Evolutionary conservation across 495 filamentous ascomycete genomes (phyloP), one percentile per base, ranked within the genome.

Genomic region (Echria macrotheca): DNA sequence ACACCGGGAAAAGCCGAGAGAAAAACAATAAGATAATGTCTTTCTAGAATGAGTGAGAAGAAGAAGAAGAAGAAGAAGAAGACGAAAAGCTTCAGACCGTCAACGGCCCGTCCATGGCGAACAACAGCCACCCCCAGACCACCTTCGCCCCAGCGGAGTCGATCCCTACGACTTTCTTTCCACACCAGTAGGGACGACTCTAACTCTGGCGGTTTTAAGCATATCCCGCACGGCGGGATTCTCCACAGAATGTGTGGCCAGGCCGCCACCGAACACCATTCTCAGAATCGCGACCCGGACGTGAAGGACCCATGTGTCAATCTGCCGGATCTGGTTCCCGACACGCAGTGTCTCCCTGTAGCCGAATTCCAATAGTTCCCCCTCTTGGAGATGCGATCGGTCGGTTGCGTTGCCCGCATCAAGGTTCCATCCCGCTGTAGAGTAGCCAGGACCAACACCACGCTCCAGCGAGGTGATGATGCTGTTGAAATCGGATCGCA

Each of bases 251-350:
- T 97, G 91, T 29, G 75, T 77, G 17, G 83, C 67, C 42, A 96
- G 89, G 0, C 91, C 91, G 11, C 86, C 83, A 50, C 86, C 84
- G 32, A 96, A 68, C 8, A 91, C 63, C n/a, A 83, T 73, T 60
- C 85, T 83, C 26, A 97, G 72, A 33, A 82, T 79, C 49, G 89
- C 80, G 39, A 94, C 66, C 19, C 89, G 77, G 54, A 86, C 75
- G 54, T 91, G 76, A 56, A 95, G 91, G 77, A 87, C 93, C 91
- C 91, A 97, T 31, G 79, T 82, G 58, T 96, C 87, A 46, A 97
- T 89, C 49, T 77, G 76, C 74, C 96, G 81, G 31, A 81, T 81
- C 49, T 80, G 78, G 21, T 79, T 76, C 49, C 87, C 80, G 26
- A 96, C 80, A 49, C 82, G 80, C 28, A 96, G 78, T 11, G 77